Evolutionary conservation across 495 filamentous ascomycete genomes (phyloP).

Genomic region (Lophiotrema nucula): DNA sequence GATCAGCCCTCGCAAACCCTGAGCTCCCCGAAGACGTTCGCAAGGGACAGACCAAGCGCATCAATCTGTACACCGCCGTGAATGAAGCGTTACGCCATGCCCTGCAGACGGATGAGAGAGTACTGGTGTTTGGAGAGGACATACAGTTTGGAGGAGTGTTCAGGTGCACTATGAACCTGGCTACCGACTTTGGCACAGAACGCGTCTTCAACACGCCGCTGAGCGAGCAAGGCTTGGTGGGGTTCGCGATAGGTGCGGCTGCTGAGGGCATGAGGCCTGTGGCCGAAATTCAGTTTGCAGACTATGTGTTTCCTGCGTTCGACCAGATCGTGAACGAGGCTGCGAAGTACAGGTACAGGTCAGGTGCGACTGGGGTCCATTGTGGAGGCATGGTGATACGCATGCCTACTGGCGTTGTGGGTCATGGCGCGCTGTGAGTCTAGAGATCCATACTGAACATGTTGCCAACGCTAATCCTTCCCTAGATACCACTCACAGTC

Average conservation of each 20-base stretch:
- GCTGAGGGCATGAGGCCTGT: constrained; percentile 90
- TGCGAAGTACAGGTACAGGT: constrained; percentile 86
- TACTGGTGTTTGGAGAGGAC: constrained; percentile 93
- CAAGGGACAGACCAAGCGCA: constrained; percentile 67
- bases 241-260: constrained; percentile 87
- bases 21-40: constrained; percentile 65
- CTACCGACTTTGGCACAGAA: constrained; percentile 79
- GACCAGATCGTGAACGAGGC: constrained; percentile 98
- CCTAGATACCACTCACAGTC: constrained; percentile 88
- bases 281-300: constrained; percentile 97
- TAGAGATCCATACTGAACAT: not conserved
- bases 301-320: constrained; percentile 95
- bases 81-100: constrained; percentile 83
- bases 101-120: constrained; percentile 78
- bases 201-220: constrained; percentile 96
- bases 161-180: constrained; percentile 87
- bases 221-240: constrained; percentile 90
- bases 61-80: constrained; percentile 91
- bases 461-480: not conserved
- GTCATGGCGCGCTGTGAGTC: constrained; percentile 84
- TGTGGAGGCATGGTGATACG: constrained; percentile 70
- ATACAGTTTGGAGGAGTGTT: constrained; percentile 97
- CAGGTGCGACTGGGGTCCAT: constrained; percentile 60
- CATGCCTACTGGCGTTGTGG: constrained; percentile 93
- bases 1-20: constrained; percentile 63